These are phyloP conservation scores for Blastobotrys niveus DNA, from an alignment of 1,139 yeast genomes.

Conservation along the genomic window DNA sequence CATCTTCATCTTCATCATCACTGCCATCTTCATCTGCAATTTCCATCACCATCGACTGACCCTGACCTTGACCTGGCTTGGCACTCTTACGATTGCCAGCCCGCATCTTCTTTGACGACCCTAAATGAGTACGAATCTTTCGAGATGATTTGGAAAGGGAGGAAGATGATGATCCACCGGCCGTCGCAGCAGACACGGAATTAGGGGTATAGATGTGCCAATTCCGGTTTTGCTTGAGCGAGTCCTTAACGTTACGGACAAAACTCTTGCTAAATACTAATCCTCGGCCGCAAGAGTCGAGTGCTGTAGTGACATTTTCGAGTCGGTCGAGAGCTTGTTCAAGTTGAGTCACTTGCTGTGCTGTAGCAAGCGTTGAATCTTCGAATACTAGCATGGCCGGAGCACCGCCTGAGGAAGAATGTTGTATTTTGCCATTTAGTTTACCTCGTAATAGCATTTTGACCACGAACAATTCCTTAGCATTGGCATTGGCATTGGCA, in stretches of 20 bases:
- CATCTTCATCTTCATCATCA: slow-evolving; percentile 9
- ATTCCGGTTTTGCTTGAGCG: too few relatives aligned
- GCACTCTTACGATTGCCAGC: too few relatives aligned
- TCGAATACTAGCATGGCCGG: neutral
- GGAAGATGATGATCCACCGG: too few relatives aligned
- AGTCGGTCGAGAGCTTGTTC: neutral
- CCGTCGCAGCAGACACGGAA: too few relatives aligned
- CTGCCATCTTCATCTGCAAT: slow-evolving; percentile 2
- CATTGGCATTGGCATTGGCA: too few relatives aligned
- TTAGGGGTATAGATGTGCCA: too few relatives aligned
- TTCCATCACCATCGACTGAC: neutral
- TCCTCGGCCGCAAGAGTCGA: neutral
- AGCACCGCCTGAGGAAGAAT: neutral
- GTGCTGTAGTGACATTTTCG: neutral
- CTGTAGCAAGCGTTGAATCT: neutral
- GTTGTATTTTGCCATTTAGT: neutral
- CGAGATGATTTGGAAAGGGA: too few relatives aligned
- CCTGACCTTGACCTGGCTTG: neutral
- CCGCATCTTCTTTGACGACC: too few relatives aligned
- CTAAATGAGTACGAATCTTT: too few relatives aligned
- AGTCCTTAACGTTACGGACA: neutral
- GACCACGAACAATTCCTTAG: slow-evolving; percentile 1
- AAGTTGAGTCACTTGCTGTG: neutral
- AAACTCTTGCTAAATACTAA: neutral
- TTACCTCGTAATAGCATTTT: slow-evolving; percentile 4